Evolutionary conservation across 345 rosid species (phyloP), one percentile per base, ranked within the genome.

Genomic region (Capsella bursapastoris): DNA sequence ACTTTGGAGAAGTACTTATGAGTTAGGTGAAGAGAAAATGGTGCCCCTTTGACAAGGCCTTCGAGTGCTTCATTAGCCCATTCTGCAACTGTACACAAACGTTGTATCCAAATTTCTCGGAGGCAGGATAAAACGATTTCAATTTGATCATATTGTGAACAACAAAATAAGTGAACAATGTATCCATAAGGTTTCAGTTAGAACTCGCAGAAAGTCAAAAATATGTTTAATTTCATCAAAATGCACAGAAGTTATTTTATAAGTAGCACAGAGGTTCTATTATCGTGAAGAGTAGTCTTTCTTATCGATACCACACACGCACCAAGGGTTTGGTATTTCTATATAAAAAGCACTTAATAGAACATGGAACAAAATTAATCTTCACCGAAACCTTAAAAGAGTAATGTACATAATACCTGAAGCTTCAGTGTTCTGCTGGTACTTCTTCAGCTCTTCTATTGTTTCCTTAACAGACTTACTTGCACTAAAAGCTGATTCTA

Each of bases 61-160:
- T 90, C 89, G 68, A 90, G 86, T 72, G 97, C 95, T 57, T 94
- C 95, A 12, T 73, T 86, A 55, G 96, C 96, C 98, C 97, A 94
- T 74, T 88, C 88, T 12, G 40, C 83, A 71, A 91, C 97, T 93
- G 78, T 22, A 58, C 44, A 44, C 16, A 43, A 49, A 58, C 51
- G 50, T 49, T 50, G 11, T 45, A 13, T 41, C 7, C 7, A 50
- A 49, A 12, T 4, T 35, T 47, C 41, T 35, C 31, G 27, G n/a
- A 57, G 51, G 5, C 45, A 73, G 4, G 40, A 29, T 40, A 29
- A 22, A 22, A 1, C 8, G 0, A 71, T 28, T 66, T 41, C 3
- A 31, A 13, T 37, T 67, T 25, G 2, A 51, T 12, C 25, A 34
- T 34, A 35, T 10, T 22, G 15, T 50, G 18, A 66, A 29, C 34